Conservation (phyloP, 2,329 filamentous ascomycete genomes). For the Trichoderma harzianum region DNA sequence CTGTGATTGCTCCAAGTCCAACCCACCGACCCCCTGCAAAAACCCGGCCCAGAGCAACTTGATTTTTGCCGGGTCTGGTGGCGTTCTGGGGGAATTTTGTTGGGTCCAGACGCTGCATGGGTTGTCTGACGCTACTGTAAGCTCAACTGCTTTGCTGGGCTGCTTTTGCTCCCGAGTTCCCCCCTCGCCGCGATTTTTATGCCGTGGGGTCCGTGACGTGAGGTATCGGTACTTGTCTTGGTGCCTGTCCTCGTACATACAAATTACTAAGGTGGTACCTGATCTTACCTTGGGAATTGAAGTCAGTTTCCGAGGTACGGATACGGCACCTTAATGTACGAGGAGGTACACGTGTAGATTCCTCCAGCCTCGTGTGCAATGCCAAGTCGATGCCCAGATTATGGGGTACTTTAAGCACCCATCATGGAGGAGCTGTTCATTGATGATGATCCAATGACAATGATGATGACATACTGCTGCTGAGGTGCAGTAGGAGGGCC, state of each 20-base stretch:
- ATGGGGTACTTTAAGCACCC: background rate
- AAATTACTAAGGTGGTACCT: background rate
- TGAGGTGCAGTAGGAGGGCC: background rate
- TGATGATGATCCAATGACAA: background rate
- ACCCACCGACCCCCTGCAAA: background rate
- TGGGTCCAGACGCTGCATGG: background rate
- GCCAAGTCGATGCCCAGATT: background rate
- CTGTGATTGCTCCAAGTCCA: background rate
- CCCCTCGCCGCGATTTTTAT: too few species aligned
- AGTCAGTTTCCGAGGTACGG: background rate
- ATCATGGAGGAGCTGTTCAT: background rate
- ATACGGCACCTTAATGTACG: background rate
- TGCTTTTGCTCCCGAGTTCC: too few species aligned
- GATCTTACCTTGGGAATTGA: background rate
- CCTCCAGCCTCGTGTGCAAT: background rate
- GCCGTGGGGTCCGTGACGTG: background rate
- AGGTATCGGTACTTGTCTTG: background rate
- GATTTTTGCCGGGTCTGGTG: constrained; percentile 8
- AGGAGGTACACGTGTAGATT: background rate
- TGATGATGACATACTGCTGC: background rate
- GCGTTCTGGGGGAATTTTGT: constrained; percentile 12
- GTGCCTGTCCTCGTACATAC: too few species aligned
- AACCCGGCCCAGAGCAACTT: background rate
- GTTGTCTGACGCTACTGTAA: background rate
- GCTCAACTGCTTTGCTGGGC: background rate